These are phyloP conservation scores for Phytophthora brassicae DNA, from an alignment of 352 stramenopile species.

Conservation along the genomic window DNA sequence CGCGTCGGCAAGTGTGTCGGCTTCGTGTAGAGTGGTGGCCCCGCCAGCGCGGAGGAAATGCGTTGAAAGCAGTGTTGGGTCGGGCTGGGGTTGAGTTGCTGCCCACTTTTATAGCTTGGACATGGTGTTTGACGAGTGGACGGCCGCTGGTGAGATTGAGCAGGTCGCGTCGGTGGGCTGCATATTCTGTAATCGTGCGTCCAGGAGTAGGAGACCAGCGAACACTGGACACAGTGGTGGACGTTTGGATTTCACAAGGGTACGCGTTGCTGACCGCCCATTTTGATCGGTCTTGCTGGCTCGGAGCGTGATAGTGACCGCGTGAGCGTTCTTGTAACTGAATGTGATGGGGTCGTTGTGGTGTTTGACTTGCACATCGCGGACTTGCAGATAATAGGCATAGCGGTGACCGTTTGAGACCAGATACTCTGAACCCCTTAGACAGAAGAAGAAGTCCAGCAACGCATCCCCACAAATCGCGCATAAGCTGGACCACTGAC, in stretches of 20 bases:
- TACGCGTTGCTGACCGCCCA: neutral
- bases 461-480: slow-evolving; percentile 10
- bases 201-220: neutral
- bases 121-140: too few species aligned
- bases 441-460: slow-evolving; percentile 11
- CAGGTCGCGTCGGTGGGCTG: too few species aligned
- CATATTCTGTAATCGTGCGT: too few species aligned
- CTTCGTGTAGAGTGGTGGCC: slow-evolving; percentile 2
- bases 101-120: too few species aligned
- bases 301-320: neutral
- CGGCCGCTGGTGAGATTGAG: too few species aligned
- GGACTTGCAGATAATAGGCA: neutral
- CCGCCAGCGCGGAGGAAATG: slow-evolving; percentile 2
- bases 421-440: slow-evolving; percentile 2
- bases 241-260: neutral
- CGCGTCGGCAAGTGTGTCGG: neutral
- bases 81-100: too few species aligned
- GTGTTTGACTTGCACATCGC: neutral
- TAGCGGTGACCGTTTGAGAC: neutral
- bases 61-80: neutral
- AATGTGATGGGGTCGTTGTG: neutral
- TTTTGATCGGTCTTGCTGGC: neutral
- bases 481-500: neutral
- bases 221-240: neutral
- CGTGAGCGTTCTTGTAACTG: neutral